Evolutionary conservation across 805 yeast species (phyloP).

Genomic region (Pichia ethanolica): DNA sequence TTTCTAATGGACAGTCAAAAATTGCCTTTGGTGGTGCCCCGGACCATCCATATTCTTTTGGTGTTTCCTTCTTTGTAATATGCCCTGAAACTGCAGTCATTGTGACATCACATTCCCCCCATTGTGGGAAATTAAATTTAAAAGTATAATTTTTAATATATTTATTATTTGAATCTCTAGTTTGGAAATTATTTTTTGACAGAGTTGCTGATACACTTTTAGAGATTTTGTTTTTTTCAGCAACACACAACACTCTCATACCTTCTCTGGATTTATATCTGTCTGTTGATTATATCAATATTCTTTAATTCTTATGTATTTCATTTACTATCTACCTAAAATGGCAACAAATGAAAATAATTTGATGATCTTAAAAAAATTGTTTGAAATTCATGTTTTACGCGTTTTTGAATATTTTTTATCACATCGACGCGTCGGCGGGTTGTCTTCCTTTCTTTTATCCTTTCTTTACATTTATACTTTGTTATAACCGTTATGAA

Average conservation of each 20-base stretch:
- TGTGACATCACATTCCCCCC: constrained; percentile 68
- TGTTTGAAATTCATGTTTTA: no score
- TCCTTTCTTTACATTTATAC: no score
- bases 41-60: constrained; percentile 58
- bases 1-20: constrained; percentile 53
- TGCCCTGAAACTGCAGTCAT: constrained; percentile 96
- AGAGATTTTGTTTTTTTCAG: constrained; percentile 95
- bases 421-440: no score
- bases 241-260: constrained; percentile 85
- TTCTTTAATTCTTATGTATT: no score
- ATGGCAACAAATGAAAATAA: no score
- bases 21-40: constrained; percentile 54
- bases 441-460: no score
- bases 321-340: no score
- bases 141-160: constrained; percentile 79
- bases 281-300: no score
- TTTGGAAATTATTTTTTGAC: constrained; percentile 34
- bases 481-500: no score
- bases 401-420: no score
- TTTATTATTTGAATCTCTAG: constrained; percentile 45
- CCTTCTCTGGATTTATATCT: no score
- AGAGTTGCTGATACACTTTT: constrained; percentile 69
- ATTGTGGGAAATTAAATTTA: constrained; percentile 50
- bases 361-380: no score
- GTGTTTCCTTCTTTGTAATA: constrained; percentile 57